A percentile compares a stretch with the other conserved stretches of the same genome.
Conservation (phyloP, 2,329 filamentous ascomycete genomes). For the Xylariales sp. region DNA sequence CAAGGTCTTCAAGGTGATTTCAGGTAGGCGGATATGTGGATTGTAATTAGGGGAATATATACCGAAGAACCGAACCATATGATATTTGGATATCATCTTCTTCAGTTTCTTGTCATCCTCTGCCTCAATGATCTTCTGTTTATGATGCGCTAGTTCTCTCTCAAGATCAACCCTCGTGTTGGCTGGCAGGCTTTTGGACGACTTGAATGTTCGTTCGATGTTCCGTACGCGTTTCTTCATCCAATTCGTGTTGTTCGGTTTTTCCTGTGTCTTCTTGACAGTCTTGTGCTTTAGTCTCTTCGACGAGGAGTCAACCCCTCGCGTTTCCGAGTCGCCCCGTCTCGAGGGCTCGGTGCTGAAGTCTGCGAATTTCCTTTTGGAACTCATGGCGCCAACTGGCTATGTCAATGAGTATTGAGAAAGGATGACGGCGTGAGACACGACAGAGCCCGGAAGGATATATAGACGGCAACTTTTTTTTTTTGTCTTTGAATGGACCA, state of each 20-base stretch:
- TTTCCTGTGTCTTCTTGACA: slow-evolving; percentile 35
- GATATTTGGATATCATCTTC: slow-evolving; percentile 73
- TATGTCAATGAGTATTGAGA: too few relatives aligned
- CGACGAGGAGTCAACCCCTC: slow-evolving; percentile 10
- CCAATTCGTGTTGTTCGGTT: slow-evolving; percentile 48
- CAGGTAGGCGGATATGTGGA: neutral
- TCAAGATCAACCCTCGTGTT: slow-evolving; percentile 66
- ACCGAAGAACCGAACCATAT: slow-evolving; percentile 85
- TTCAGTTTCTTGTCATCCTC: slow-evolving; percentile 57
- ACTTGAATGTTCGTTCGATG: slow-evolving; percentile 61
- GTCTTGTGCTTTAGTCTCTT: slow-evolving; percentile 27
- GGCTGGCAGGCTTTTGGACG: slow-evolving; percentile 60
- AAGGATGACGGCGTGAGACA: too few relatives aligned
- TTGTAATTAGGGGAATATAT: slow-evolving; percentile 20
- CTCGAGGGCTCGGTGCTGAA: slow-evolving; percentile 14
- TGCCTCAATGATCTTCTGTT: slow-evolving; percentile 57
- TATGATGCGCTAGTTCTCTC: slow-evolving; percentile 64
- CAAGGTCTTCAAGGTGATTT: slow-evolving; percentile 8
- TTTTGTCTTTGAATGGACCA: too few relatives aligned
- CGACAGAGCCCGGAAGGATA: too few relatives aligned
- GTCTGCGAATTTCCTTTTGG: slow-evolving; percentile 25
- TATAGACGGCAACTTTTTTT: too few relatives aligned
- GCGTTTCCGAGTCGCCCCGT: slow-evolving; percentile 8
- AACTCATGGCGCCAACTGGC: too few relatives aligned
- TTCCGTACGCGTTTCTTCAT: slow-evolving; percentile 70